Evolutionary conservation across 73 alveolate species (phyloP).

Genomic region (Tetrahymena thermophila): DNA sequence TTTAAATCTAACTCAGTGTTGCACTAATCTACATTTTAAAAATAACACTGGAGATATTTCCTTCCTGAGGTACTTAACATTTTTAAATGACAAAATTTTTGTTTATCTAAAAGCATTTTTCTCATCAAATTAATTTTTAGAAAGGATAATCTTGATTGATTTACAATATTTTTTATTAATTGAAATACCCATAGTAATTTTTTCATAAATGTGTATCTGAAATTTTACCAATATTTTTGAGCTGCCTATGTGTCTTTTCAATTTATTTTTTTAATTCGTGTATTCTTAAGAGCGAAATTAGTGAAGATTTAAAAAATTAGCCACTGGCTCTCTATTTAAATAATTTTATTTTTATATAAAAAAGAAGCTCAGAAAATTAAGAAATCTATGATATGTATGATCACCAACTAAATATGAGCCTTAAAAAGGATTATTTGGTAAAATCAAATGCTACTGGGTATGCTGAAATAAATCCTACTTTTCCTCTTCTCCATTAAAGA

Average conservation of each 20-base stretch:
- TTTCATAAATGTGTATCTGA: too few species aligned
- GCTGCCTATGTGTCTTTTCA: neutral
- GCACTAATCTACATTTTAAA: neutral
- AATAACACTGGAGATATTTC: neutral
- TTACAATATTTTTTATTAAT: too few species aligned
- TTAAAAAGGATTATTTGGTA: neutral
- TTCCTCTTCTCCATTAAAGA: neutral
- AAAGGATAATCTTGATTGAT: too few species aligned
- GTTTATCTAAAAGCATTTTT: neutral
- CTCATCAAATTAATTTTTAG: neutral
- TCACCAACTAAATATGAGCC: too few species aligned
- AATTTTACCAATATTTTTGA: neutral
- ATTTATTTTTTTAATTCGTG: neutral
- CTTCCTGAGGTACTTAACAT: neutral
- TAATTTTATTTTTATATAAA: too few species aligned
- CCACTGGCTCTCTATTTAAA: neutral
- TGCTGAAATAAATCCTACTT: neutral
- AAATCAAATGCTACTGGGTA: neutral
- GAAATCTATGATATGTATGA: neutral
- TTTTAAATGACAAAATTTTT: neutral
- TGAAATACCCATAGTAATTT: neutral
- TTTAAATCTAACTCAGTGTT: neutral
- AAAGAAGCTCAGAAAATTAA: neutral
- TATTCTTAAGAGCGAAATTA: neutral
- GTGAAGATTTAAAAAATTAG: neutral